Base-by-base conservation (phyloP, 805 yeast genomes). In the Myxozyma neglecta region DNA sequence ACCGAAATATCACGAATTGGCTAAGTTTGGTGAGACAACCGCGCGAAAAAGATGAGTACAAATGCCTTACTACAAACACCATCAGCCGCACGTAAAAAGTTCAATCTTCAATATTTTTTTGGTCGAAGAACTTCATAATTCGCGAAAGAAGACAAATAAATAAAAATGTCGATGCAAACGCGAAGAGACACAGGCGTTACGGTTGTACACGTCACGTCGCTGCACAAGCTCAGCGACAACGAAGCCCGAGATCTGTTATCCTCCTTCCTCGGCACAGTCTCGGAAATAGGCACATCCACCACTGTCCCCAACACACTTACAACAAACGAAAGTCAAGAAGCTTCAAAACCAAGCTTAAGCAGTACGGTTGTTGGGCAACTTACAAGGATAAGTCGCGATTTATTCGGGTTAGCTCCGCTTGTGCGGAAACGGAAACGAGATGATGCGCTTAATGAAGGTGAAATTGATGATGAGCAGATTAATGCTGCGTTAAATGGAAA, bases 371-470 rank as follows among this genome's bases (percentile, higher is more conserved):
- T 78, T 63, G 79, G 88, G 60, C 96, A 89, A 76, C 77, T 89
- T 69, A 81, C 79, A 69, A 81, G 96, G 72, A 77, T 88, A 45
- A 93, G 87, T 71, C 81, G 96, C 75, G 90, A 87, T 65, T 81
- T 89, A 67, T 79, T 90, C 67, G 96, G 96, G 0, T 79, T 89
- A 60, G 93, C 96, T 9, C 96, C 96, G 1, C 20, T 63, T 43
- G 24, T 52, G 42, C 48, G 67, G 24, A 63, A 65, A 42, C 66
- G 68, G 16, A 62, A 62, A 46, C 24, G 51, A 11, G 62, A 44
- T 10, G 36, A 40, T 8, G 57, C 24, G 16, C 52, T 18, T 14
- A 35, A 37, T 13, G 59, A 36, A 5, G 47, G 10, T 14, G 64
- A 10, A n/a, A 42, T 53, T 11, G 50, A 8, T 10, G 56, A 55